Evolutionary conservation across 2,329 filamentous ascomycete genomes (phyloP), one percentile per base, ranked within the genome.

Genomic region (Delphinella strobiligena): DNA sequence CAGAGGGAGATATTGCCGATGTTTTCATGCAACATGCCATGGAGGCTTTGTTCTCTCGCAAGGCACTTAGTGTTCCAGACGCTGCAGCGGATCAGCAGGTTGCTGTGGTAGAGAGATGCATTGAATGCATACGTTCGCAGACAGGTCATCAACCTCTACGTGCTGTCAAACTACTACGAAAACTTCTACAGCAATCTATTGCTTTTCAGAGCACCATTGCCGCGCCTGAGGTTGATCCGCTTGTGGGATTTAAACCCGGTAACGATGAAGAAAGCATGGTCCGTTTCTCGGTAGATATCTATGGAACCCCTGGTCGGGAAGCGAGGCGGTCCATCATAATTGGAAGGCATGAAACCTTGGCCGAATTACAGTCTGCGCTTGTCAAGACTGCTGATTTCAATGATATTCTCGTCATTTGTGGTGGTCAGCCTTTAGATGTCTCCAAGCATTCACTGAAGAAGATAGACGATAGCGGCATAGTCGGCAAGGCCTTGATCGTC

Each of bases 51-150:
- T 37, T 41, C 34, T 31, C 14, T 5, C 30, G 16, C 10, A 37
- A 36, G 27, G 39, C 39, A 11, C 16, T 37, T 4, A 27, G 16
- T 3, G 3, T 36, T 33, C 39, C 34, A 14, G 19, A 32, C 10
- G 8, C 36, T 12, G 39, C 39, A 5, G 15, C 19, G 1, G 7
- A 27, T 2, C 7, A 37, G 2, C 39, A 41, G 30, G 19, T 84
- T 40, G 71, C 70, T 3, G 65, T 94, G 16, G 80, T 88, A 5
- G 69, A 79, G 48, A 74, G 82, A 38, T 93, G 86, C 53, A 67
- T 93, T 34, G 61, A 68, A 22, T 80, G 86, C 51, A 64, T 41
- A 10, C 9, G 4, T 11, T 19, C 16, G 7, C 14, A 33, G 24
- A 27, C n/a, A 3, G 14, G 15, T 2, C 12, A 12, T 11, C 9